Evolutionary conservation across 2,329 filamentous ascomycete species (phyloP).

Genomic region (Claviceps cyperi): DNA sequence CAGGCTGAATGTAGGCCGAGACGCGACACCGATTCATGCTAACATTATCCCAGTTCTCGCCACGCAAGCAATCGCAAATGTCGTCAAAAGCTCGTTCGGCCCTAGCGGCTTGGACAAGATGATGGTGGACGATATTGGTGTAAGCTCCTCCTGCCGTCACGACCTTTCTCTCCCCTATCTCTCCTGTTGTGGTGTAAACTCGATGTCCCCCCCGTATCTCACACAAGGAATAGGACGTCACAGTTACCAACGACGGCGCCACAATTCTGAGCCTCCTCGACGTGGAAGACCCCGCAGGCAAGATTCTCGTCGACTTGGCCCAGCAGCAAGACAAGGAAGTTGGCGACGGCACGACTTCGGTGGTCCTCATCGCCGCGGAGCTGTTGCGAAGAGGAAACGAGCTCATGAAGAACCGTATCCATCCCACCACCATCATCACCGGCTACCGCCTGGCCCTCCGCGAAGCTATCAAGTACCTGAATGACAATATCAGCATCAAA

Average conservation of each 20-base stretch:
- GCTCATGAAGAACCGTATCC: conserved; percentile 98
- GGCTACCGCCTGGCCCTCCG: conserved; percentile 90
- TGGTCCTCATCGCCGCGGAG: conserved; percentile 93
- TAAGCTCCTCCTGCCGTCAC: conserved; percentile 28
- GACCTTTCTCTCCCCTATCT: background rate
- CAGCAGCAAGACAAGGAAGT: conserved; percentile 99
- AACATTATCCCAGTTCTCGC: conserved; percentile 52
- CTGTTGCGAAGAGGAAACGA: conserved; percentile 89
- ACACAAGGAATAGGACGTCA: conserved; percentile 57
- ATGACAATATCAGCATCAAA: conserved; percentile 93
- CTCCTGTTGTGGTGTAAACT: background rate
- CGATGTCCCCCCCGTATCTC: background rate
- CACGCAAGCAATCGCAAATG: conserved; percentile 94
- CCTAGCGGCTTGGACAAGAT: conserved; percentile 97
- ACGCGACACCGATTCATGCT: conserved; percentile 3
- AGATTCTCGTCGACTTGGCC: conserved; percentile 93
- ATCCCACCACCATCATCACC: conserved; percentile 97
- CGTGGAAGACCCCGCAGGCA: conserved; percentile 94
- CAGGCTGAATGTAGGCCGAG: background rate
- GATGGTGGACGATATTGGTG: conserved; percentile 99
- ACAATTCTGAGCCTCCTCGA: conserved; percentile 92
- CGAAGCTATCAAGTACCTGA: conserved; percentile 97
- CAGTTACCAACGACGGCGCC: conserved; percentile 95
- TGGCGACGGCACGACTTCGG: conserved; percentile 93
- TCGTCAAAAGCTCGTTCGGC: conserved; percentile 97